Evolutionary conservation across 176 grass and related monocot species (phyloP), one percentile per base, ranked within the genome.

Genomic region (Oryza glumipatula): DNA sequence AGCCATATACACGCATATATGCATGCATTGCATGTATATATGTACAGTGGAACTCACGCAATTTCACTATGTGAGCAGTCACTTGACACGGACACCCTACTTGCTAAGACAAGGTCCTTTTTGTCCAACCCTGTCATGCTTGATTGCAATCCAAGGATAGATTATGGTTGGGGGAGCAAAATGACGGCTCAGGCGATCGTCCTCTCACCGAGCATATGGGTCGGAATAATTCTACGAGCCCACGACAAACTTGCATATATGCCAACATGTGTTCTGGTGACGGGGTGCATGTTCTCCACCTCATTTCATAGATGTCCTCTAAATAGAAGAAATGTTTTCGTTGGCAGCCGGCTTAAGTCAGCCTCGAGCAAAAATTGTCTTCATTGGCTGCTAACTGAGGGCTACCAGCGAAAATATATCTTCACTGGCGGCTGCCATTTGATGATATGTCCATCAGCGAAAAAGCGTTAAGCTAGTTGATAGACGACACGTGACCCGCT

Each of bases 61-160:
- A 32, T 68, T 49, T 32, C 36, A 38, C 45, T 21, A 14, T 15
- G 21, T 15, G 21, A 9, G 10, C 54, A 58, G 6, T 21, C 54
- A 58, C n/a, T 78, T 26, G 77, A 67, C 43, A 12, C 68, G 64
- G 77, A 80, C 63, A 49, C 12, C 11, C 48, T 17, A 45, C 61
- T 47, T 0, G 4, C 49, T 22, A 9, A 21, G 54, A 58, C 54
- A 69, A 38, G 21, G 32, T 10, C 10, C 7, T 9, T 36, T 38
- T 8, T 70, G 6, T 41, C 33, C 9, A 9, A 2, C 24, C 4
- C 47, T 23, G 5, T 64, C 22, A 43, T 1, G 51, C 33, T 56
- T 21, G 52, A 15, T 77, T 77, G 75, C 35, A 36, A 7, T 63
- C 35, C 36, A 77, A 43, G 54, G 51, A 58, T 60, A 7, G 19